phyloP scores from a whole-genome alignment of 2,329 filamentous ascomycete genomes.

The Decorospora gaudefroyi region DNA sequence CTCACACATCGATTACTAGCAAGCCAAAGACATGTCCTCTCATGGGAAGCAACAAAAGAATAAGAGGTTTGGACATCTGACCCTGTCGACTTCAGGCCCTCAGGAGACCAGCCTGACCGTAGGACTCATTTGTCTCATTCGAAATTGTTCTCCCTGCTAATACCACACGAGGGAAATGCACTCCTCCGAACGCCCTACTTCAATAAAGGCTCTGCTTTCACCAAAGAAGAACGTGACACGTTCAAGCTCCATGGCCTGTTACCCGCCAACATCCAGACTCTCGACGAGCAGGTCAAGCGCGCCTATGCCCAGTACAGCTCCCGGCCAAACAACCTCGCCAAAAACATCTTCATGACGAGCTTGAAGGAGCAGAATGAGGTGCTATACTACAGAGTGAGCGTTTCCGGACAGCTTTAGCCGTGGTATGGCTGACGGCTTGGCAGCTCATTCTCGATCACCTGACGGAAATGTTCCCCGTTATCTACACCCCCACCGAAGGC shows the following conservation, averaged over 20 bases:
- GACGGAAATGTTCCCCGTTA: conserved; percentile 86
- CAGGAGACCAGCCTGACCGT: conserved; percentile 49
- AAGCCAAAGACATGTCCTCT: conserved; percentile 17
- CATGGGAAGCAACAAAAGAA: conserved; percentile 30
- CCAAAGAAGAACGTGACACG: conserved; percentile 65
- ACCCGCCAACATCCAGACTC: conserved; percentile 70
- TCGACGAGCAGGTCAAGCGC: conserved; percentile 75
- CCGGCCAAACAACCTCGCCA: conserved; percentile 67
- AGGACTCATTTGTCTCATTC: background rate
- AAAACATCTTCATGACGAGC: conserved; percentile 86
- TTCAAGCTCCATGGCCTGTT: conserved; percentile 76
- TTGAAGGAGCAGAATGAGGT: conserved; percentile 86
- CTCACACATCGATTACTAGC: background rate
- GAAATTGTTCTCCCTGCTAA: background rate
- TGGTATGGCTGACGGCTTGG: conserved; percentile 6
- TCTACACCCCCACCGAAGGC: conserved; percentile 89
- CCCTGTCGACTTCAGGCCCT: conserved; percentile 50
- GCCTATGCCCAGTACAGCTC: conserved; percentile 79
- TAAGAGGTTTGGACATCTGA: conserved; percentile 46
- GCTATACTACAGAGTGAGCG: conserved; percentile 71
- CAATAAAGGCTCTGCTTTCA: conserved; percentile 85
- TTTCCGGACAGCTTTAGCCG: background rate
- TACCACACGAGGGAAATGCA: conserved; percentile 45
- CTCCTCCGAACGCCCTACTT: conserved; percentile 69
- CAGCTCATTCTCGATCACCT: conserved; percentile 76